Evolutionary conservation across 495 filamentous ascomycete species (phyloP).

Genomic region (Neurospora sp.): DNA sequence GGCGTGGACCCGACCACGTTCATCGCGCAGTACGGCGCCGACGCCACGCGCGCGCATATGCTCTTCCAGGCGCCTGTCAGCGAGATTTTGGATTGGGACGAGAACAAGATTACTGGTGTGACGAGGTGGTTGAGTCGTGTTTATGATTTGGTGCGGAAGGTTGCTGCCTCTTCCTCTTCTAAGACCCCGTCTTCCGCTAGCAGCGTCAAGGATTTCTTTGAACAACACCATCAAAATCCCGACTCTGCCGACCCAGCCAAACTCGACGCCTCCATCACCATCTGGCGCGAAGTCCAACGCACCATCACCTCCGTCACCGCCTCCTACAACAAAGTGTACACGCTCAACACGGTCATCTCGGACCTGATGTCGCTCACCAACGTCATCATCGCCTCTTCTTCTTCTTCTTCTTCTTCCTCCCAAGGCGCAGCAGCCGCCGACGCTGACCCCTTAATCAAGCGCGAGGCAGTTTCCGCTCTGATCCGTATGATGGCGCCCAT

Average conservation of each 20-base stretch:
- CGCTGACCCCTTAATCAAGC: constrained; percentile 16
- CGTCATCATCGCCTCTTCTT: background rate
- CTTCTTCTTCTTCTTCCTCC: too few species aligned
- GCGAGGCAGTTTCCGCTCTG: constrained; percentile 35
- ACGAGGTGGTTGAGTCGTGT: constrained; percentile 67
- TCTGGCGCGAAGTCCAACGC: constrained; percentile 54
- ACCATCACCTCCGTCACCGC: constrained; percentile 58
- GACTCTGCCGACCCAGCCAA: constrained; percentile 11
- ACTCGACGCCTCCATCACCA: constrained; percentile 41
- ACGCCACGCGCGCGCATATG: constrained; percentile 76
- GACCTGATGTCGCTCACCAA: constrained; percentile 76
- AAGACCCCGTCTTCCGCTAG: background rate
- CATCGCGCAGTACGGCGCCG: constrained; percentile 65
- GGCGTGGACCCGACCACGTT: constrained; percentile 72
- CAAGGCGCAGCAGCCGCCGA: too few species aligned
- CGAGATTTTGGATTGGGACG: constrained; percentile 82
- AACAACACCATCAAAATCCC: constrained; percentile 1
- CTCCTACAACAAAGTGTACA: constrained; percentile 58
- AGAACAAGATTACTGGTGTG: constrained; percentile 68
- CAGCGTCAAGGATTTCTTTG: constrained; percentile 21
- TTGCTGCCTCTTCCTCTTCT: constrained; percentile 4
- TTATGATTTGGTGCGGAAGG: constrained; percentile 43
- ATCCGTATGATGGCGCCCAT: constrained; percentile 67
- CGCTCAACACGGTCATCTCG: constrained; percentile 72
- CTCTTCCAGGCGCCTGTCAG: constrained; percentile 77